Base-by-base conservation (phyloP, 257 asterid species). In the Nicotiana otophora region DNA sequence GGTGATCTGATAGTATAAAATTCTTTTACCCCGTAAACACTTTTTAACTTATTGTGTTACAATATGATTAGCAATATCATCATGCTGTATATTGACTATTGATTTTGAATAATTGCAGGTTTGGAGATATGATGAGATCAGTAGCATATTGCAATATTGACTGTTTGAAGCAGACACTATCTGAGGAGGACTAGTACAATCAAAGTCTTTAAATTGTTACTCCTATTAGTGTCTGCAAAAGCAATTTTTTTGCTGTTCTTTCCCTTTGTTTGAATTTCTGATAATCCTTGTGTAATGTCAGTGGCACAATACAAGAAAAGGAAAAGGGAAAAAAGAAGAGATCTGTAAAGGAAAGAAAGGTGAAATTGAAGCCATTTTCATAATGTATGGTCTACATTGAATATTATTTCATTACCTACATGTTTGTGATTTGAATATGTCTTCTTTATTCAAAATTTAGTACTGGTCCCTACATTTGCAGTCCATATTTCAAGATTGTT, bases 81-180 rank as follows among this genome's bases (percentile, higher is more conserved):
- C 26, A 74, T 74, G 80, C 2, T 48, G 26, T 51, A 48, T 54
- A 51, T 74, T 74, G 63, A 74, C 62, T 51, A 48, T 26, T 74
- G 26, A 7, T 48, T 48, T 51, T 15, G 80, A 74, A 26, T 51
- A 2, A 74, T 74, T 26, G 80, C 80, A 74, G 80, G 10, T 74
- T 74, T 74, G 80, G 80, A 74, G 80, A 74, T 58, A 75, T 75
- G 80, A 75, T 75, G 80, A 75, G 80, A 75, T 75, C 80, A 51
- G 80, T 75, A 26, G 63, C 63, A 75, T 51, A 48, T 61, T 75
- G 80, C 63, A 75, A 75, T 51, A 75, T 75, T 26, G 80, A 75
- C 63, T 75, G 80, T 75, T 75, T 75, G 60, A 75, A 51, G 28
- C 80, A 75, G 80, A 75, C 80, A 75, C 42, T 75, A 51, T 20